Base-by-base conservation (phyloP, 2,329 filamentous ascomycete species). In the Coniochaeta sp. region DNA sequence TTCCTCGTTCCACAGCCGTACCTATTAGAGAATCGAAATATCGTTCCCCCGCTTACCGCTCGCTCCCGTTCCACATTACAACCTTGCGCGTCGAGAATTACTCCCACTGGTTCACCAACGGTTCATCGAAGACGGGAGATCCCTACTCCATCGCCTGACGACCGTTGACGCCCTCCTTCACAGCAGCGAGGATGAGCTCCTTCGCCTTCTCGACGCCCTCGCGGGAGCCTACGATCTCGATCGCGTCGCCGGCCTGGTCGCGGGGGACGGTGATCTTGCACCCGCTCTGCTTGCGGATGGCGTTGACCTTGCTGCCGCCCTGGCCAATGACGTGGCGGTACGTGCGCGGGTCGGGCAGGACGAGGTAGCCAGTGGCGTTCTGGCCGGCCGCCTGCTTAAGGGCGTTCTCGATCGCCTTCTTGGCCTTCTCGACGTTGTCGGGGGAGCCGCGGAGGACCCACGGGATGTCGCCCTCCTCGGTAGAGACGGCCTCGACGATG, bases 241-340 rank as follows among this genome's bases (percentile, higher is more conserved):
- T 96, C 4, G 92, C 89, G 69, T 96, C 91, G 48, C 80, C 78
- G 45, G 74, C 75, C 68, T 95, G 87, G 63, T 89, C 86, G 58
- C 89, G 85, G 20, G 94, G 94, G 35, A 99, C 92, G 58, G 91
- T 91, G 66, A 99, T 95, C 72, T 87, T 91, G 71, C 91, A 96
- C 51, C 88, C 89, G 49, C 91, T 96, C 75, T 94, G 84, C 73
- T 89, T 90, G 60, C 94, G 85, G 66, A 99, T 96, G 38, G 83
- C 75, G 71, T 96, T 96, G 67, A 99, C 95, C 70, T 92, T 92
- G 68, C 83, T 87, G 53, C 94, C 94, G 54, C 87, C 88, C 57
- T 86, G 85, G 4, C 94, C 94, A 60, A 99, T 91, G 48, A 99
- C 89, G 57, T 87, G 87, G 56, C 92, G 83, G 76, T 96, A 96